Evolutionary conservation across 768 basidiomycete species (phyloP).

Genomic region (Tricholoma terreum): DNA sequence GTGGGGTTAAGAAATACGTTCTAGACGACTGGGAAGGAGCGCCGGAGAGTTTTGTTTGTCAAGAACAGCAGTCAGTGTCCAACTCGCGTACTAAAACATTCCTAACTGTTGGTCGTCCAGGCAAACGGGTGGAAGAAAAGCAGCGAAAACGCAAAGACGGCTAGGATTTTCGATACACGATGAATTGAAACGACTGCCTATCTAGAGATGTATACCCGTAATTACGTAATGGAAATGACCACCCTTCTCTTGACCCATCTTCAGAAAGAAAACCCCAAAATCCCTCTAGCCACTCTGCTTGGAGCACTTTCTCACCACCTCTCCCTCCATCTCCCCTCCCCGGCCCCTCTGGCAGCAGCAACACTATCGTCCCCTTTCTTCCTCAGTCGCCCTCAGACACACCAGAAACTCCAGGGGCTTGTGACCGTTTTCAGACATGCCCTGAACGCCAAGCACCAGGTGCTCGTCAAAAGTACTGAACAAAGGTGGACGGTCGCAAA

Average conservation of each 20-base stretch:
- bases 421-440: conserved; percentile 59
- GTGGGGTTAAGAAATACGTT: conserved; percentile 65
- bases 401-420: conserved; percentile 48
- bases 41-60: conserved; percentile 97
- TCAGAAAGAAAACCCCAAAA: conserved; percentile 39
- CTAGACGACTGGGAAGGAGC: conserved; percentile 96
- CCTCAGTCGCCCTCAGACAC: conserved; percentile 38
- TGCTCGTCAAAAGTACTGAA: conserved; percentile 33
- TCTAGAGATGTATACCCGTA: too few relatives aligned
- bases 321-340: conserved; percentile 43
- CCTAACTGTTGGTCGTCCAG: conserved; percentile 34
- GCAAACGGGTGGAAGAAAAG: conserved; percentile 85
- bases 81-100: too few relatives aligned
- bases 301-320: conserved; percentile 60
- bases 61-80: conserved; percentile 75
- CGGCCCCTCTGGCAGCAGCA: conserved; percentile 56
- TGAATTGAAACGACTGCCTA: conserved; percentile 44
- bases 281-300: conserved; percentile 49
- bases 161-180: conserved; percentile 82
- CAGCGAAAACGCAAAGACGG: conserved; percentile 83
- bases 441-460: conserved; percentile 48
- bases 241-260: conserved; percentile 49
- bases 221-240: not conserved
- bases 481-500: conserved; percentile 29
- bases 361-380: conserved; percentile 57